These are phyloP conservation scores for Saccharum hybrid DNA, from an alignment of 202 grass and related monocot species.

Conservation along the genomic window DNA sequence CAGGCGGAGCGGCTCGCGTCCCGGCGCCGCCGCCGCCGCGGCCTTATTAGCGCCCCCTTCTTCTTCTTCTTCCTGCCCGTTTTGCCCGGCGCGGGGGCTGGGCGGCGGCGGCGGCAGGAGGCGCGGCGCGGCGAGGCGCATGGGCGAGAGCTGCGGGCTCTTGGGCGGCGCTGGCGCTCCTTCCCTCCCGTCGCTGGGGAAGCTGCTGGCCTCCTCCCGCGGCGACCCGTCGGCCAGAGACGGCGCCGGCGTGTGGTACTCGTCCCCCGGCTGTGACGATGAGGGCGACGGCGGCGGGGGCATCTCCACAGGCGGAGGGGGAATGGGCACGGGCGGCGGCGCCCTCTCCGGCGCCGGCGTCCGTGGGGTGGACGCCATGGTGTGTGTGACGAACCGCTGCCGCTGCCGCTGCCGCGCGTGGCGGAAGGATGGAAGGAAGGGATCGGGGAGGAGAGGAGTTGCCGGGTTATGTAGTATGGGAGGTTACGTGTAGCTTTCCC, in stretches of 20 bases:
- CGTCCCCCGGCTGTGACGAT: constrained; percentile 41
- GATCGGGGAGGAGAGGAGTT: constrained; percentile 11
- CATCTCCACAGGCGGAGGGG: constrained; percentile 1
- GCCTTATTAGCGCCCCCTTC: not conserved
- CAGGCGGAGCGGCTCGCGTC: constrained; percentile 24
- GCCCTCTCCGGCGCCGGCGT: constrained; percentile 42
- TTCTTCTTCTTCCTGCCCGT: not conserved
- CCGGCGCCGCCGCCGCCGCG: not conserved
- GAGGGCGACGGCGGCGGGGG: too few species aligned
- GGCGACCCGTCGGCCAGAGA: too few species aligned
- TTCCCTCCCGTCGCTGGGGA: too few species aligned
- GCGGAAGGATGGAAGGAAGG: constrained; percentile 8
- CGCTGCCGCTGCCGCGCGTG: not conserved
- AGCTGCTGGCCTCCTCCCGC: too few species aligned
- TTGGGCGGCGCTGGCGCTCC: not conserved
- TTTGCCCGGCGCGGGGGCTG: not conserved
- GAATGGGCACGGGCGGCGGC: constrained; percentile 40
- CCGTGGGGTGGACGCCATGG: constrained; percentile 47
- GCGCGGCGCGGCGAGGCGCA: constrained; percentile 4
- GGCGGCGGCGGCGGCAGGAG: not conserved
- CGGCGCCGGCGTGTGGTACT: constrained; percentile 52
- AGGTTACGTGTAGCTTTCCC: constrained; percentile 48
- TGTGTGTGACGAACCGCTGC: not conserved
- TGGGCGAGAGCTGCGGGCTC: constrained; percentile 54
- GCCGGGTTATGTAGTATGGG: constrained; percentile 37